Base-by-base conservation (phyloP, 108 stramenopile species). In the Cylindrotheca closterium region DNA sequence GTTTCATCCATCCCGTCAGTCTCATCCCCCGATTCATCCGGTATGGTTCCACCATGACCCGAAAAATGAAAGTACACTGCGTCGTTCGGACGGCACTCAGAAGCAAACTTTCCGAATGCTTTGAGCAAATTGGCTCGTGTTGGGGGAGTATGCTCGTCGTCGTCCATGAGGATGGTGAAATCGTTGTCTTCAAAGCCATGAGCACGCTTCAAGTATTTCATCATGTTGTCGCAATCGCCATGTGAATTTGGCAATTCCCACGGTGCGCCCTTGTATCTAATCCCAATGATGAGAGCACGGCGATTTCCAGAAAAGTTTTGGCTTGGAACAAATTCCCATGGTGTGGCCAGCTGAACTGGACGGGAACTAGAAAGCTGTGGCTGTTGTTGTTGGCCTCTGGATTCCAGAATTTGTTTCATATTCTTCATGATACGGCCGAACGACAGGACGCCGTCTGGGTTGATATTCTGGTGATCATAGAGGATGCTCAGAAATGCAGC, bases 161-260 rank as follows among this genome's bases (percentile, higher is more conserved):
- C 91, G 71, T 92, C 91, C 74, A 90, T 69, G 5, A 92, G 68
- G 33, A 92, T 55, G 5, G 58, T 63, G 45, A 89, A 81, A 58
- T 80, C 56, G 17, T 72, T 67, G 53, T 79, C 81, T 19, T 81
- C 58, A 64, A 88, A 91, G 1, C 85, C 85, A 47, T 86, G 78
- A 26, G 80, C 81, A n/a, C 71, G 58, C 66, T 62, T 78, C 47
- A 90, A 67, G 67, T 86, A 90, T 25, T 75, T 86, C 53, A 84
- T 87, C 89, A 95, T 93, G 57, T 86, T 82, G 47, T 60, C 24
- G 19, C 84, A 89, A 66, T 93, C 94, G 63, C 91, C 89, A 75
- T 89, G 90, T 62, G 88, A 89, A n/a, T 87, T 91, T 2, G 47
- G 42, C 12, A 67, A 42, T 51, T 63, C 61, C 26, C 58, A 58